Evolutionary conservation across 257 asterid genomes (phyloP), one percentile per base, ranked within the genome.

Genomic region (Jacaranda mimosifolia): DNA sequence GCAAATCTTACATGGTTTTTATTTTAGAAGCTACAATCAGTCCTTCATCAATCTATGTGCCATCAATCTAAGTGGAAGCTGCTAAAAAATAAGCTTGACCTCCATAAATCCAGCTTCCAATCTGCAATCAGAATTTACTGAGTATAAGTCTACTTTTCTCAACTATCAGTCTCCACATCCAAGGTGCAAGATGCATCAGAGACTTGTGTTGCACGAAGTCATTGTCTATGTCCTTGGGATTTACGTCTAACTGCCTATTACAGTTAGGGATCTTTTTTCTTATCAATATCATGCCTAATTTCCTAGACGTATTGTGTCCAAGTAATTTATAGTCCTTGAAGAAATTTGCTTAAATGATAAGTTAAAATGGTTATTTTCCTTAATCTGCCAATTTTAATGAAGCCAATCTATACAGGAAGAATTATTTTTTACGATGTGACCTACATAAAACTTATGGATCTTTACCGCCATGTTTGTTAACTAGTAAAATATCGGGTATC

Each of bases 291-390:
- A 3, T 18, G 58, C 42, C 46, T 35, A 80, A 19, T 17, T 17
- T 56, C 40, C 43, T 42, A 80, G 40, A 21, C 18, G 46, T 13
- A 66, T 67, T 56, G 39, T 49, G 39, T 74, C 32, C 62, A 4
- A 51, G 39, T 55, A 51, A 19, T 8, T 17, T 53, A 36, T 36
- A 49, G 11, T 46, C 55, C 36, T 59, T 11, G 48, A 67, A 40
- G 43, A 75, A 51, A 21, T 65, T 68, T 48, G 12, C 49, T 39
- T 63, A 9, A 43, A 51, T 69, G 21, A 32, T 21, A 42, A 62
- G 39, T 12, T 39, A 43, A 72, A 32, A 68, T 26, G 32, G 32
- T 26, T 15, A 55, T 18, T 39, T 14, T 21, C 65, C 26, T 10
- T 17, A n/a, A 66, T 52, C n/a, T 49, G 46, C 67, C 48, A 38